phyloP scores from a whole-genome alignment of 352 stramenopile species.

The Thraustochytrium striatum region DNA sequence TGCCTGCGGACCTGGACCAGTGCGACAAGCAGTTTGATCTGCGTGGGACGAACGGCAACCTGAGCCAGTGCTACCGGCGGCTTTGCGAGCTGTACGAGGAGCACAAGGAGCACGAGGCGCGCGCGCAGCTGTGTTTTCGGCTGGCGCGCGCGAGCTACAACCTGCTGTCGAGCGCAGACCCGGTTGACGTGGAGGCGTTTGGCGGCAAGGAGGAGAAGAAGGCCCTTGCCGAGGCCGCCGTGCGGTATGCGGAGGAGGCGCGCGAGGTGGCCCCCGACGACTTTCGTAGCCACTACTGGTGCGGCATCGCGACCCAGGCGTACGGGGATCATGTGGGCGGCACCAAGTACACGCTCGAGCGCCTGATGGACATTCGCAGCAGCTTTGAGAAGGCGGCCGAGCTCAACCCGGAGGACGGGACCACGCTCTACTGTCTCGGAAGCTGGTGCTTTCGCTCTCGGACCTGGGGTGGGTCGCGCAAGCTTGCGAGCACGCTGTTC shows the following conservation, averaged over 20 bases:
- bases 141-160: conserved; percentile 34
- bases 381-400: conserved; percentile 63
- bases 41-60: conserved; percentile 35
- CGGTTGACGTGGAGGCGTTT: not conserved
- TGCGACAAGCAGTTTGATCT: conserved; percentile 24
- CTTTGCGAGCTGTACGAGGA: conserved; percentile 12
- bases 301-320: conserved; percentile 39
- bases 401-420: conserved; percentile 68
- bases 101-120: not conserved
- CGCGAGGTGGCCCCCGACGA: conserved; percentile 29
- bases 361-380: conserved; percentile 21
- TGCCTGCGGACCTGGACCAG: not conserved
- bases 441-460: conserved; percentile 72
- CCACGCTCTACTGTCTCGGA: conserved; percentile 70
- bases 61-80: not conserved
- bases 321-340: conserved; percentile 18
- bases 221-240: not conserved
- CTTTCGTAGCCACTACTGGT: conserved; percentile 39
- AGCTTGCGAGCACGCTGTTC: conserved; percentile 72
- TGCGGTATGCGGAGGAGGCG: conserved; percentile 10
- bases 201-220: conserved; percentile 6
- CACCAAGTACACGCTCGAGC: conserved; percentile 36
- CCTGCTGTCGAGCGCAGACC: conserved; percentile 9
- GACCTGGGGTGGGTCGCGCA: no score
- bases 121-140: conserved; percentile 14